A percentile compares a stretch with the other conserved stretches of the same genome.
Evolutionary conservation across 768 basidiomycete species (phyloP).

Genomic region (Suillus fuscotomentosus): DNA sequence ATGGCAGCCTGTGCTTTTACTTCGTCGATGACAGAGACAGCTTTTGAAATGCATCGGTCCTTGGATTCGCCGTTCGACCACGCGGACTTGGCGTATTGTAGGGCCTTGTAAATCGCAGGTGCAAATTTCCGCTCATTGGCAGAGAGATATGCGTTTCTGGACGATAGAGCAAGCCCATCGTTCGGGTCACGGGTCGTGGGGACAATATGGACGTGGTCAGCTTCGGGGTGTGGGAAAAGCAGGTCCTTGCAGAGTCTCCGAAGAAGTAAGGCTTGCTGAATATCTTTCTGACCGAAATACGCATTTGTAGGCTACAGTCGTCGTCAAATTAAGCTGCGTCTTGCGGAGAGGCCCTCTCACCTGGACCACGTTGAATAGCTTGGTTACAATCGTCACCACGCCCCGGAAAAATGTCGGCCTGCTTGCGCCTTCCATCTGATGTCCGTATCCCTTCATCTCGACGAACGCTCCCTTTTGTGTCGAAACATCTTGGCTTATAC

Average conservation of each 20-base stretch:
- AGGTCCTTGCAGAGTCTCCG: slow-evolving; percentile 78
- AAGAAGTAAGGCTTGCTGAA: slow-evolving; percentile 90
- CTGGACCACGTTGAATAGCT: slow-evolving; percentile 91
- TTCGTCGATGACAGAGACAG: slow-evolving; percentile 39
- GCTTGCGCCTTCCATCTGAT: slow-evolving; percentile 89
- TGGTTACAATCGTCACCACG: slow-evolving; percentile 92
- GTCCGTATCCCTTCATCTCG: slow-evolving; percentile 86
- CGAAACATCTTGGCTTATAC: slow-evolving; percentile 73
- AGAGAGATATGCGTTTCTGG: slow-evolving; percentile 84
- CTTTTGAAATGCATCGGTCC: slow-evolving; percentile 45
- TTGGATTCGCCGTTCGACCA: slow-evolving; percentile 58
- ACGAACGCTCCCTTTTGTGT: slow-evolving; percentile 87
- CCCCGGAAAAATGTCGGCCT: slow-evolving; percentile 94
- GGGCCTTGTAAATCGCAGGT: slow-evolving; percentile 62
- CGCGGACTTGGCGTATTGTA: slow-evolving; percentile 51
- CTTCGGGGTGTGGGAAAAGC: slow-evolving; percentile 72
- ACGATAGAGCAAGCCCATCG: slow-evolving; percentile 82
- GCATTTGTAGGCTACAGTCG: slow-evolving; percentile 74
- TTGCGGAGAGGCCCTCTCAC: slow-evolving; percentile 39
- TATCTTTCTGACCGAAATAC: slow-evolving; percentile 98
- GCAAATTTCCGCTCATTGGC: slow-evolving; percentile 61
- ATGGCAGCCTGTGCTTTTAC: slow-evolving; percentile 28
- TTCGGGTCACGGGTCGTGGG: slow-evolving; percentile 73
- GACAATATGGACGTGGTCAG: slow-evolving; percentile 78
- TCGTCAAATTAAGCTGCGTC: not conserved